Percentiles rank a stretch among this genome's conserved stretches.
Evolutionary conservation across 192 early-diverging fungal genomes (phyloP).

Genomic region (Cetraspora pellucida): DNA sequence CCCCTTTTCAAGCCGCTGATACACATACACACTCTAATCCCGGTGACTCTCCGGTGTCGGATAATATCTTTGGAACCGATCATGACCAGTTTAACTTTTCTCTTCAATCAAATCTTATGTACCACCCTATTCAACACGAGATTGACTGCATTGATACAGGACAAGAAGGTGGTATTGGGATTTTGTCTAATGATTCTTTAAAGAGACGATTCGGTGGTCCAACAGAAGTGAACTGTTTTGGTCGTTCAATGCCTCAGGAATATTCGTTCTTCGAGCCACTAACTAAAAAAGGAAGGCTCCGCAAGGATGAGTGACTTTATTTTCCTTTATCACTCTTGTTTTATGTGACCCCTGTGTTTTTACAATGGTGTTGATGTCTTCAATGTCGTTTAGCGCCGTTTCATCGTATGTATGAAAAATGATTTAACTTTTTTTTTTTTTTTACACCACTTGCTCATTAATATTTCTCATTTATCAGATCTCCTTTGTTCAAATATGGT

Average conservation of each 20-base stretch:
- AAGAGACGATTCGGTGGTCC: slow-evolving; percentile 4
- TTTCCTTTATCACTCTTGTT: background rate
- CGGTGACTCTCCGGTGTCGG: background rate
- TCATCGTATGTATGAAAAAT: too few relatives aligned
- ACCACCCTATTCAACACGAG: slow-evolving; percentile 15
- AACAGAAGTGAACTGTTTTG: slow-evolving; percentile 19
- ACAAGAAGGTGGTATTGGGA: slow-evolving; percentile 29
- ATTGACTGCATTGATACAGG: slow-evolving; percentile 25
- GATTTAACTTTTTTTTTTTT: too few relatives aligned
- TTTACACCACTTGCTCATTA: too few relatives aligned
- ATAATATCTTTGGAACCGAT: background rate
- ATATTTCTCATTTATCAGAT: too few relatives aligned
- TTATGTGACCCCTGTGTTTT: too few relatives aligned
- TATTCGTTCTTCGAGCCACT: background rate
- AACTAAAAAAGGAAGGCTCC: slow-evolving; percentile 13
- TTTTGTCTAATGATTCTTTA: slow-evolving; percentile 1
- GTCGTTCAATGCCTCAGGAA: background rate
- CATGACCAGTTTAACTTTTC: slow-evolving; percentile 26
- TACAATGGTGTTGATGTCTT: too few relatives aligned
- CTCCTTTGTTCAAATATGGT: too few relatives aligned
- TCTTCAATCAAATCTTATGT: background rate
- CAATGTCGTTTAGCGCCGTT: too few relatives aligned
- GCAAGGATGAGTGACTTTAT: slow-evolving; percentile 8
- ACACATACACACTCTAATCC: background rate
- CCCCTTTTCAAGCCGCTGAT: background rate